A percentile compares a stretch with the other conserved stretches of the same genome.
Evolutionary conservation across 192 early-diverging fungal species (phyloP).

Genomic region (Coemansia brasiliensis): DNA sequence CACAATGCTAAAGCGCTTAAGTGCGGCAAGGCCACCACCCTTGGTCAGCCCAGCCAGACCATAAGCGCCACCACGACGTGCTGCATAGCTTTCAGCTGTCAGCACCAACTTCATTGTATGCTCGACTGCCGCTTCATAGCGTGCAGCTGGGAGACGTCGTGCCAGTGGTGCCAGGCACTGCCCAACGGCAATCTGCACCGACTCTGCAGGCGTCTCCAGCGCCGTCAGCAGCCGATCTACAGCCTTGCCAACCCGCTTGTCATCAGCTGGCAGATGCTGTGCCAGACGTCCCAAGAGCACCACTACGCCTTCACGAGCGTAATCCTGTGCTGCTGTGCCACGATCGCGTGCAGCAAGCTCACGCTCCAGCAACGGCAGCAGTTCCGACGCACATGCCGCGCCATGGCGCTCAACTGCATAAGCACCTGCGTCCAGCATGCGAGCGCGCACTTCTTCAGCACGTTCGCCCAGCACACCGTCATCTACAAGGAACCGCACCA

Average conservation of each 20-base stretch:
- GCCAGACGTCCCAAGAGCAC: slow-evolving; percentile 91
- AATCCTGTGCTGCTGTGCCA: slow-evolving; percentile 76
- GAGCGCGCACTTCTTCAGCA: slow-evolving; percentile 69
- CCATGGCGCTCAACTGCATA: slow-evolving; percentile 74
- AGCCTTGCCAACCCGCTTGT: slow-evolving; percentile 68
- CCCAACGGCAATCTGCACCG: slow-evolving; percentile 90
- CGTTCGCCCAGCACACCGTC: slow-evolving; percentile 84
- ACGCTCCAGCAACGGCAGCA: slow-evolving; percentile 77
- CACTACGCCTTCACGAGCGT: slow-evolving; percentile 87
- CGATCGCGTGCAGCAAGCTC: slow-evolving; percentile 73
- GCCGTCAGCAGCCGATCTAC: slow-evolving; percentile 88
- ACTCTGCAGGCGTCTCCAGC: slow-evolving; percentile 88
- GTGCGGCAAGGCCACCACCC: slow-evolving; percentile 81
- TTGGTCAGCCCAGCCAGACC: slow-evolving; percentile 93
- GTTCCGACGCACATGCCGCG: slow-evolving; percentile 59
- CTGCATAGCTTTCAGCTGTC: slow-evolving; percentile 74
- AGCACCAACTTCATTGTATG: slow-evolving; percentile 70
- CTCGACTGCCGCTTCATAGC: slow-evolving; percentile 62
- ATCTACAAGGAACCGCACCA: slow-evolving; percentile 81
- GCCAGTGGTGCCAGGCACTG: slow-evolving; percentile 92
- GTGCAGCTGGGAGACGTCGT: slow-evolving; percentile 65
- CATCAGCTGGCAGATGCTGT: slow-evolving; percentile 76
- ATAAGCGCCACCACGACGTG: slow-evolving; percentile 91
- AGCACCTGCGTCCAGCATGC: slow-evolving; percentile 87
- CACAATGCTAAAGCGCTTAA: slow-evolving; percentile 86